Percentiles rank a stretch among this genome's conserved stretches.
These are phyloP conservation scores for Huntiella savannae DNA, from an alignment of 2,329 filamentous ascomycete species.

Conservation along the genomic window DNA sequence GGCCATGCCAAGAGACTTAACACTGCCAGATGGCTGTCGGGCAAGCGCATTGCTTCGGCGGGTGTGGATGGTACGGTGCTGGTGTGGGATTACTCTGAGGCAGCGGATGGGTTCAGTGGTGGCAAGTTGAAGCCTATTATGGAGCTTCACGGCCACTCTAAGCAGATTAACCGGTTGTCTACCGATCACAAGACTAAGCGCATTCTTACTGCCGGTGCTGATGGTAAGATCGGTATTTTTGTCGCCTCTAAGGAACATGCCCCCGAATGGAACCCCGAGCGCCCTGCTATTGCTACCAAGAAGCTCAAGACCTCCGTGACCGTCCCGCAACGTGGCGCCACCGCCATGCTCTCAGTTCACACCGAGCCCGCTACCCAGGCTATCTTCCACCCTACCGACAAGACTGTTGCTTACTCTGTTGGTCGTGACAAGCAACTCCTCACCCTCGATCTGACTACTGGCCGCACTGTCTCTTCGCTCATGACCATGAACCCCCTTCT, in stretches of 20 bases:
- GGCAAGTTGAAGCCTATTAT: conserved; percentile 56
- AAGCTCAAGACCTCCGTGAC: conserved; percentile 26
- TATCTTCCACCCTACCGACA: conserved; percentile 68
- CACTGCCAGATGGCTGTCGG: conserved; percentile 64
- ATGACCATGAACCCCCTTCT: conserved; percentile 71
- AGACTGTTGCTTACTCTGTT: conserved; percentile 76
- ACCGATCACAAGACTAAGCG: conserved; percentile 54
- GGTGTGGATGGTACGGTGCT: conserved; percentile 72
- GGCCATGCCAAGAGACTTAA: conserved; percentile 65
- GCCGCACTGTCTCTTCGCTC: conserved; percentile 58
- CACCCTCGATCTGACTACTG: conserved; percentile 79
- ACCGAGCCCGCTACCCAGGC: conserved; percentile 56
- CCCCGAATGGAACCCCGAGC: conserved; percentile 49
- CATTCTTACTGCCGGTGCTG: conserved; percentile 69
- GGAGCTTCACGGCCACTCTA: conserved; percentile 69
- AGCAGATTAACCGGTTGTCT: conserved; percentile 53
- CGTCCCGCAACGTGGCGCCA: conserved; percentile 53
- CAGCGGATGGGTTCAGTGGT: conserved; percentile 39
- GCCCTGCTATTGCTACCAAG: conserved; percentile 30
- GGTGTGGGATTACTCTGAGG: conserved; percentile 73
- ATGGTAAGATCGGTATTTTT: conserved; percentile 78
- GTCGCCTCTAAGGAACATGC: conserved; percentile 58
- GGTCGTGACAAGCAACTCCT: conserved; percentile 82
- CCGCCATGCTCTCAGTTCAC: conserved; percentile 56
- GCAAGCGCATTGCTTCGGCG: conserved; percentile 56